Conservation (phyloP, 495 filamentous ascomycete genomes). For the Tuber brumale region DNA sequence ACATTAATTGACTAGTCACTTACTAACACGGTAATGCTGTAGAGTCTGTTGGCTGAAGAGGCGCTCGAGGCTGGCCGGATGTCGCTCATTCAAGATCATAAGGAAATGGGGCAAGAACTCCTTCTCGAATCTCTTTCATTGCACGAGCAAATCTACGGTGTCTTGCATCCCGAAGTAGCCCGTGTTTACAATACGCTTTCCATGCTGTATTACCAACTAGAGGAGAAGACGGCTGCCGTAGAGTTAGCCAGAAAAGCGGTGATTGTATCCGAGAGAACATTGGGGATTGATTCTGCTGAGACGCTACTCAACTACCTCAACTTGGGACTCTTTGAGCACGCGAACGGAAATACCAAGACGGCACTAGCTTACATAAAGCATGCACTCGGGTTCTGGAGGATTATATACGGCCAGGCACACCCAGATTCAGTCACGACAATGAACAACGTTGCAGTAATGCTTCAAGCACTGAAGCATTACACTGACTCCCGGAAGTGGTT, state of each 20-base stretch:
- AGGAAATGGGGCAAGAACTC: constrained; percentile 92
- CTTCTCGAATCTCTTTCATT: constrained; percentile 90
- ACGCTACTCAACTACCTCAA: constrained; percentile 93
- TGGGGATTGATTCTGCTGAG: constrained; percentile 89
- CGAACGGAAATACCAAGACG: constrained; percentile 73
- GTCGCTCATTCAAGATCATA: constrained; percentile 87
- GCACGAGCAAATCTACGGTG: constrained; percentile 98
- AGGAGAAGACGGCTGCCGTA: constrained; percentile 90
- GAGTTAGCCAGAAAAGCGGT: constrained; percentile 94
- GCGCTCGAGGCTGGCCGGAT: constrained; percentile 91
- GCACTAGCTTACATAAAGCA: constrained; percentile 84
- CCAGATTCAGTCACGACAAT: constrained; percentile 97
- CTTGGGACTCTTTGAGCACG: constrained; percentile 89
- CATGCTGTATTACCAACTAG: constrained; percentile 89
- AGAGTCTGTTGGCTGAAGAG: constrained; percentile 84
- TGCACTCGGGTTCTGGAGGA: constrained; percentile 91
- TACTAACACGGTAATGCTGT: constrained; percentile 47
- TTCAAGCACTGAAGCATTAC: constrained; percentile 87
- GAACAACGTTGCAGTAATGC: constrained; percentile 98
- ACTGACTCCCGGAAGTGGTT: constrained; percentile 93
- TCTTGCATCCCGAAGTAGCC: constrained; percentile 93
- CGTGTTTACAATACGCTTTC: constrained; percentile 90
- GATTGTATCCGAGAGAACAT: constrained; percentile 88
- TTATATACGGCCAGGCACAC: constrained; percentile 88
- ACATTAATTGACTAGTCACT: not conserved